Conservation (phyloP, 306 rosid genomes). For the Pyrus bretschneideri region DNA sequence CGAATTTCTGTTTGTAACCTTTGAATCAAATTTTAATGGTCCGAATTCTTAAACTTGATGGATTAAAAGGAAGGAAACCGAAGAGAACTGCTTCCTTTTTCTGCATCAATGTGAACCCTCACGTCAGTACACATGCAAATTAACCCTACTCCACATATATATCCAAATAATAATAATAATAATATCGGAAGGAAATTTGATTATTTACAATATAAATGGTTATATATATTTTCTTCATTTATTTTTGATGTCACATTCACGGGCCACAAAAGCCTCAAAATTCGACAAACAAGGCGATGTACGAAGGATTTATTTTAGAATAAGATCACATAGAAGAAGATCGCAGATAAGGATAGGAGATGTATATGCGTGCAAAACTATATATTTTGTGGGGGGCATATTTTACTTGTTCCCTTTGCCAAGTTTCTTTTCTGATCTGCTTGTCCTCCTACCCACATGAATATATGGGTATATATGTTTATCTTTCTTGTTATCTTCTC, state of each 20-base stretch:
- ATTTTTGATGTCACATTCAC: conserved; percentile 7
- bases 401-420: conserved; percentile 13
- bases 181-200: background rate
- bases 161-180: too few species aligned
- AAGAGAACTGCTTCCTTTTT: too few species aligned
- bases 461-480: background rate
- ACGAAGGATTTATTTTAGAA: background rate
- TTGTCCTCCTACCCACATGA: conserved; percentile 10
- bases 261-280: conserved; percentile 6
- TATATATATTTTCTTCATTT: background rate
- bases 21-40: too few species aligned
- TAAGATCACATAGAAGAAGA: conserved; percentile 28
- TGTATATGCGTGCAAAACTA: background rate
- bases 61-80: fast-evolving
- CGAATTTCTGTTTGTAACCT: fast-evolving
- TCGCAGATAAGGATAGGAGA: conserved; percentile 31
- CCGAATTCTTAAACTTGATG: fast-evolving
- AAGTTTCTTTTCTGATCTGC: conserved; percentile 9
- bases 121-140: too few species aligned
- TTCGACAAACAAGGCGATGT: conserved; percentile 16
- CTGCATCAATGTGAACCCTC: background rate
- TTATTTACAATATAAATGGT: background rate
- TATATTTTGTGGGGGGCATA: conserved; percentile 29
- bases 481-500: conserved; percentile 2
- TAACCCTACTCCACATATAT: background rate